Evolutionary conservation across 2,329 filamentous ascomycete genomes (phyloP).

Genomic region (Plectosphaerella sp.): DNA sequence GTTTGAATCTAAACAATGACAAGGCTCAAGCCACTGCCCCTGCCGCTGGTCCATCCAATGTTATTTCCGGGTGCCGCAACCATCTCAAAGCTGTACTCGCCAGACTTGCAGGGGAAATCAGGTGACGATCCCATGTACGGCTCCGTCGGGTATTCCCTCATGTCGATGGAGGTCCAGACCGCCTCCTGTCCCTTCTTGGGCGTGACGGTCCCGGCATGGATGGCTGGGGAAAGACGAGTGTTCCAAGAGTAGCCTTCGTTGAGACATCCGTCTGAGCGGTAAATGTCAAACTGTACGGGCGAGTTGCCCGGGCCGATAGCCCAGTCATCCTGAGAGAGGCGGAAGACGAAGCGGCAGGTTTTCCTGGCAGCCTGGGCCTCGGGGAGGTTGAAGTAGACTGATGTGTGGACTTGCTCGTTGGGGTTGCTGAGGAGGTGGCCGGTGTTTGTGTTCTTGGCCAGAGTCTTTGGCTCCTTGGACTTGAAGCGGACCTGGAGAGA

Average conservation of each 20-base stretch:
- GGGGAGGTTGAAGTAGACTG: background rate
- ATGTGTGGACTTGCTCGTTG: slow-evolving; percentile 1
- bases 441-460: background rate
- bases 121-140: background rate
- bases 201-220: background rate
- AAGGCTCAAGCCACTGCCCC: background rate
- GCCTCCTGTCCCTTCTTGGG: slow-evolving; percentile 1
- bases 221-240: background rate
- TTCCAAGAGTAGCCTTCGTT: background rate
- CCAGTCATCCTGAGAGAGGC: slow-evolving; percentile 2
- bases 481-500: slow-evolving; percentile 1
- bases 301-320: background rate
- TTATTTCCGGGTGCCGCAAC: background rate
- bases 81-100: slow-evolving; percentile 1
- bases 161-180: background rate
- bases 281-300: background rate
- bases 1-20: background rate
- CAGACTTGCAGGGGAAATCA: background rate
- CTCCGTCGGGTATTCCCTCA: background rate
- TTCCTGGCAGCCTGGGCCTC: background rate
- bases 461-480: slow-evolving; percentile 1
- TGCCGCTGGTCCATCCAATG: slow-evolving; percentile 1
- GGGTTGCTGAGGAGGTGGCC: slow-evolving; percentile 1
- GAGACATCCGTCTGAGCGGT: background rate
- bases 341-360: slow-evolving; percentile 1